A percentile compares a stretch with the other conserved stretches of the same genome.
Conservation (phyloP, 805 yeast species). For the Kurtzmaniella fragi region DNA sequence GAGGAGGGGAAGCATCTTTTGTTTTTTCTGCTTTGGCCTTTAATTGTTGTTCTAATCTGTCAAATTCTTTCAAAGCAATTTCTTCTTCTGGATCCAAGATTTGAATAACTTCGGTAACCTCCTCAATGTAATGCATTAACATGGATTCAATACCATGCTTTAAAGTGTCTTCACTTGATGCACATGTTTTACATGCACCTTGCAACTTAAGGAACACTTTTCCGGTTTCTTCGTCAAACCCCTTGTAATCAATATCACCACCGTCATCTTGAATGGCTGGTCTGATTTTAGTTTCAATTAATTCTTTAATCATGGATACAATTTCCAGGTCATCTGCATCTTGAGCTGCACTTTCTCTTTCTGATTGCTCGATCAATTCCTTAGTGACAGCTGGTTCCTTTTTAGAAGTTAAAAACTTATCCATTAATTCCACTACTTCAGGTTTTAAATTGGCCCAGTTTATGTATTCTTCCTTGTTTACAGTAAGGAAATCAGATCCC, state of each 20-base stretch:
- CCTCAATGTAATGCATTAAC: constrained; percentile 96
- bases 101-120: constrained; percentile 83
- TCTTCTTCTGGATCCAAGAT: constrained; percentile 73
- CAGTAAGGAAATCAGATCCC: constrained; percentile 69
- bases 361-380: constrained; percentile 34
- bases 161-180: constrained; percentile 84
- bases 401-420: constrained; percentile 38
- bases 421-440: constrained; percentile 60
- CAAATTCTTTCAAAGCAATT: constrained; percentile 77
- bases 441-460: constrained; percentile 57
- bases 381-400: constrained; percentile 37
- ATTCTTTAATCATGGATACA: constrained; percentile 83
- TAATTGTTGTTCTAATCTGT: constrained; percentile 62
- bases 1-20: constrained; percentile 21
- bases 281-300: constrained; percentile 88
- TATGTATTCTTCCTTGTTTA: constrained; percentile 56
- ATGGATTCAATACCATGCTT: constrained; percentile 96
- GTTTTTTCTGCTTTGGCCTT: constrained; percentile 12
- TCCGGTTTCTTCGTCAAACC: constrained; percentile 81
- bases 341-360: constrained; percentile 38
- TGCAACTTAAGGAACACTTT: constrained; percentile 82
- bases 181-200: constrained; percentile 96
- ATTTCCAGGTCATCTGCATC: constrained; percentile 60
- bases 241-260: constrained; percentile 89
- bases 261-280: constrained; percentile 99